phyloP scores from a whole-genome alignment of 2,329 filamentous ascomycete genomes.

The Karstenula rhodostoma region DNA sequence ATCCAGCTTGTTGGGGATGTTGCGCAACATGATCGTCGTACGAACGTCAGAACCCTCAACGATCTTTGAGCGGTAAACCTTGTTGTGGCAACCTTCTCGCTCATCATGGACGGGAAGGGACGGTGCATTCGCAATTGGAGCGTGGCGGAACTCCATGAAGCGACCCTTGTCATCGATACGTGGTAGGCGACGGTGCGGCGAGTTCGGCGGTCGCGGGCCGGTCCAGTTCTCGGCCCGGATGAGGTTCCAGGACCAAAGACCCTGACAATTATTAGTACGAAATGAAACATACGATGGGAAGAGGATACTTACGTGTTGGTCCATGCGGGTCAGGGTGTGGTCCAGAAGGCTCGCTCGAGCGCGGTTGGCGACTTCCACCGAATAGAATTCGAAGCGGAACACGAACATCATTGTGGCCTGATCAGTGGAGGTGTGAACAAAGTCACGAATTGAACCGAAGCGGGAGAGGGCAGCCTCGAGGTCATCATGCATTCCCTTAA shows the following conservation, averaged over 20 bases:
- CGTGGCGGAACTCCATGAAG: slow-evolving; percentile 28
- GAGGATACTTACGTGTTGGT: slow-evolving; percentile 24
- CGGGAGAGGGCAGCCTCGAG: slow-evolving; percentile 24
- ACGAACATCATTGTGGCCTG: slow-evolving; percentile 25
- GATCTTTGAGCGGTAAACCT: slow-evolving; percentile 50
- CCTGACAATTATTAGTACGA: slow-evolving; percentile 31
- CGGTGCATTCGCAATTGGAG: slow-evolving; percentile 8
- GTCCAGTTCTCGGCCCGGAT: slow-evolving; percentile 27
- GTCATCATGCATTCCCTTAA: slow-evolving; percentile 22
- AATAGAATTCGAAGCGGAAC: slow-evolving; percentile 45
- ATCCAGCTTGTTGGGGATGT: slow-evolving; percentile 92
- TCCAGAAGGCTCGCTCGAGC: slow-evolving; percentile 29
- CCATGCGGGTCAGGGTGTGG: slow-evolving; percentile 23
- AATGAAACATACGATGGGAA: slow-evolving; percentile 8
- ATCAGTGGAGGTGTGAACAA: slow-evolving; percentile 29
- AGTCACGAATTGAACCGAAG: slow-evolving; percentile 31
- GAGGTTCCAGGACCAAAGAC: slow-evolving; percentile 31
- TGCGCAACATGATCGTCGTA: slow-evolving; percentile 83
- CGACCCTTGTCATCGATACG: slow-evolving; percentile 34
- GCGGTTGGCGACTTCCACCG: slow-evolving; percentile 37
- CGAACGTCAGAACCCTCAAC: slow-evolving; percentile 57
- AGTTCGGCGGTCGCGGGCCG: slow-evolving; percentile 28
- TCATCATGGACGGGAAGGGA: slow-evolving; percentile 3
- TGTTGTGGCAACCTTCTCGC: slow-evolving; percentile 31
- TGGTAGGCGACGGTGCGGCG: slow-evolving; percentile 31